Conservation (phyloP, 352 stramenopile species). For the Globisporangium echinulatum region DNA sequence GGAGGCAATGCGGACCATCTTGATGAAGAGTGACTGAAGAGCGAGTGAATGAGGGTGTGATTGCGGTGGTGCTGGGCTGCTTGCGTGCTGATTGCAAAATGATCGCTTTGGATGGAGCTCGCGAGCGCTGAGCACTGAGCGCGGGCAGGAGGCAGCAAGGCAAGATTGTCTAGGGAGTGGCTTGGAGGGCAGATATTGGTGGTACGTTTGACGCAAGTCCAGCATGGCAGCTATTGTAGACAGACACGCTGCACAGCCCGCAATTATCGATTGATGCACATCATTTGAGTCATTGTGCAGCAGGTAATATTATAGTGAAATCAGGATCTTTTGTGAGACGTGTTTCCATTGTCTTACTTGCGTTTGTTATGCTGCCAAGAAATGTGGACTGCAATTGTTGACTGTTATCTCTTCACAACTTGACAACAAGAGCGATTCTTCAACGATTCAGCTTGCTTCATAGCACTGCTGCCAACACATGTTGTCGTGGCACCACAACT, state of each 20-base stretch:
- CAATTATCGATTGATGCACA: background rate
- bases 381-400: background rate
- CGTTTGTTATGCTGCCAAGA: background rate
- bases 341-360: background rate
- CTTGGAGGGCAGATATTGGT: no score
- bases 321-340: background rate
- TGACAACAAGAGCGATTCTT: no score
- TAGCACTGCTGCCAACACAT: no score
- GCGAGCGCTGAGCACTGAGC: background rate
- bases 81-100: background rate
- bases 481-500: no score
- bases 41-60: conserved; percentile 6
- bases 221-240: no score
- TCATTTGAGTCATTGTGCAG: background rate
- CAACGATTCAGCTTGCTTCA: no score
- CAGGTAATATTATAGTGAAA: background rate
- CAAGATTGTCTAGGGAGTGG: no score
- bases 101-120: no score
- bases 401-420: background rate
- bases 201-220: no score
- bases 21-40: conserved; percentile 2
- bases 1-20: conserved; percentile 15
- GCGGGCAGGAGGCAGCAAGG: background rate
- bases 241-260: no score
- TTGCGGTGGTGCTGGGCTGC: no score